A percentile compares a stretch with the other conserved stretches of the same genome.
Evolutionary conservation across 139 green algal species (phyloP).

Genomic region (Coelastrella sp.): DNA sequence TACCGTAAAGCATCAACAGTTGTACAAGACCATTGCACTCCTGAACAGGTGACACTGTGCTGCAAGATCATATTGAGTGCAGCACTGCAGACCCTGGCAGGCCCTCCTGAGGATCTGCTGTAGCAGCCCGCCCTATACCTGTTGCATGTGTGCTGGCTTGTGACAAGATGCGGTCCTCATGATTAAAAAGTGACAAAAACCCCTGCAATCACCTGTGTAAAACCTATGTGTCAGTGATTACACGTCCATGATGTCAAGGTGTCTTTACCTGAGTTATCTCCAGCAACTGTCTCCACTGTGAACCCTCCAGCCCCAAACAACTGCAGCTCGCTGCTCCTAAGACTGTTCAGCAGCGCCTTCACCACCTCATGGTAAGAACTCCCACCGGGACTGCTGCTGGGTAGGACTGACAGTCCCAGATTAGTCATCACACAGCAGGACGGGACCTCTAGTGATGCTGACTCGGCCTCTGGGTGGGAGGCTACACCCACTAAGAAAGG

Average conservation of each 20-base stretch:
- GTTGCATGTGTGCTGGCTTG: too few species aligned
- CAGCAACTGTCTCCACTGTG: background rate
- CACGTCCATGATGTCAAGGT: too few species aligned
- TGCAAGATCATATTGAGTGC: too few species aligned
- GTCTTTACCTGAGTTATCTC: background rate
- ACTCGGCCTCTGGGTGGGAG: constrained; percentile 24
- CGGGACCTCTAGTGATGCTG: constrained; percentile 16
- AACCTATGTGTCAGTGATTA: too few species aligned
- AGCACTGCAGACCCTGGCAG: too few species aligned
- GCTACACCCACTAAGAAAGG: constrained; percentile 28
- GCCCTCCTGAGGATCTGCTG: background rate
- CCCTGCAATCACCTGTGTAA: too few species aligned
- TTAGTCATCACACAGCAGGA: constrained; percentile 42
- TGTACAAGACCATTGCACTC: too few species aligned
- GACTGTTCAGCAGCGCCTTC: background rate
- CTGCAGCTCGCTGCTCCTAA: constrained; percentile 27
- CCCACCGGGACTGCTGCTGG: background rate
- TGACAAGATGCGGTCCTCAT: too few species aligned
- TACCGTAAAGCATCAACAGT: background rate
- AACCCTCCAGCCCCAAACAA: background rate
- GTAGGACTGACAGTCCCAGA: constrained; percentile 24
- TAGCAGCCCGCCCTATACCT: background rate
- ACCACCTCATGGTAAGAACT: background rate
- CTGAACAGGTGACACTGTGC: too few species aligned
- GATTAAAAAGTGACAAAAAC: too few species aligned